Evolutionary conservation across 495 filamentous ascomycete genomes (phyloP), one percentile per base, ranked within the genome.

Genomic region (Talaromyces trachyspermus): DNA sequence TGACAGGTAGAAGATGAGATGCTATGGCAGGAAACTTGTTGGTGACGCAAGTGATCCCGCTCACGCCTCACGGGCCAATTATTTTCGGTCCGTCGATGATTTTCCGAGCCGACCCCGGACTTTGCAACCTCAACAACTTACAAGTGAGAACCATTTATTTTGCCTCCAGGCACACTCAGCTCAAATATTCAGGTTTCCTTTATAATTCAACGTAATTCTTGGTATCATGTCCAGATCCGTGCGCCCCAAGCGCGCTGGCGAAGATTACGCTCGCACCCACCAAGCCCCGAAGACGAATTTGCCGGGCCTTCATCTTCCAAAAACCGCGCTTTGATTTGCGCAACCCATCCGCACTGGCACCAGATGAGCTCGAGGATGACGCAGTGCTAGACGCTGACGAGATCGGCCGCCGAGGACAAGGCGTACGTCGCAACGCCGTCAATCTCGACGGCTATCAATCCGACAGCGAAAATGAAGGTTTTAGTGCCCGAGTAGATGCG

Each of bases 361-460:
- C 89, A 0, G 81, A 85, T 51, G 86, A 77, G 2, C 77, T 74
- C 2, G 87, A 91, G 49, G 87, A 91, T 25, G 87, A 89, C 54
- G 74, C 85, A 3, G 77, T 88, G 18, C 77, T 95, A 12, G 90
- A 95, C 30, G 87, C 88, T 10, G 92, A 96, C 56, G 89, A 95
- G 43, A 95, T 97, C 50, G 91, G 91, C 29, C 81, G 80, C n/a
- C 73, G 82, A 12, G 85, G 81, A 0, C 73, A 80, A 29, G 80
- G 83, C 36, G 82, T 85, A 0, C 95, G 95, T 56, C 88, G 92
- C 47, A 86, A 88, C 54, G 92, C 89, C 2, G 81, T 98, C 25
- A 95, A 96, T 51, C 80, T 98, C 23, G 92, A 97, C 56, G 92
- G 94, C 2, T 97, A 97, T 67, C 91, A 96, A 45, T 91, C 84